Evolutionary conservation across 179 eudicot species (phyloP), one percentile per base, ranked within the genome.

Genomic region (Carnegiea gigantea): DNA sequence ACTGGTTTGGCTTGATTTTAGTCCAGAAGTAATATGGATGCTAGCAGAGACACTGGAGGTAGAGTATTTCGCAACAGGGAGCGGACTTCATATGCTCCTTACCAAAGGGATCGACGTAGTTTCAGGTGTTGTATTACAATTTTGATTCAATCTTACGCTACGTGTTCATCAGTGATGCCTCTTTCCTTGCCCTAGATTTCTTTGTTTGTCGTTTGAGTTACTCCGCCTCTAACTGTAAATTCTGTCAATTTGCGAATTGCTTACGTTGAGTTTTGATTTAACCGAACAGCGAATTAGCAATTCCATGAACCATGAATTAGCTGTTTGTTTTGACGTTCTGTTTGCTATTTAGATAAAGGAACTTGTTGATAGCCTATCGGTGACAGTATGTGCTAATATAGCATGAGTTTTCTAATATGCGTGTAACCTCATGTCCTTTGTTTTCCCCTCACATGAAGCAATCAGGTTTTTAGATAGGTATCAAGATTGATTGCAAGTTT

Each of bases 41-140:
- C 77, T 65, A 77, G 81, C 76, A 85, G 78, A 81, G 88, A 84
- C 53, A 46, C 84, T 10, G 84, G 85, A n/a, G 89, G 89, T 85
- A 87, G 89, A 78, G 86, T 85, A 26, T 85, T 79, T 33, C 87
- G 89, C 9, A 81, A 78, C 43, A 85, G 83, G 79, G 89, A 85
- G 18, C 77, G 88, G 68, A 15, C 86, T 10, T 78, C 87, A 17
- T 85, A 87, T 87, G 87, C 88, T 51, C 89, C 88, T 6, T 87
- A 87, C 77, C 86, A 83, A 72, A 83, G 70, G 80, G 88, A 87
- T 62, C 87, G 81, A 5, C 78, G 78, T 54, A 60, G 84, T 77
- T 65, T 79, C 70, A 83, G 89, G 89, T 87, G 82, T 60, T 28
- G 4, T 43, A 17, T 43, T 64, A 9, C 51, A 24, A 54, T 76